phyloP scores from a whole-genome alignment of 2,329 filamentous ascomycete genomes.

The Rugonectria rugulosa region DNA sequence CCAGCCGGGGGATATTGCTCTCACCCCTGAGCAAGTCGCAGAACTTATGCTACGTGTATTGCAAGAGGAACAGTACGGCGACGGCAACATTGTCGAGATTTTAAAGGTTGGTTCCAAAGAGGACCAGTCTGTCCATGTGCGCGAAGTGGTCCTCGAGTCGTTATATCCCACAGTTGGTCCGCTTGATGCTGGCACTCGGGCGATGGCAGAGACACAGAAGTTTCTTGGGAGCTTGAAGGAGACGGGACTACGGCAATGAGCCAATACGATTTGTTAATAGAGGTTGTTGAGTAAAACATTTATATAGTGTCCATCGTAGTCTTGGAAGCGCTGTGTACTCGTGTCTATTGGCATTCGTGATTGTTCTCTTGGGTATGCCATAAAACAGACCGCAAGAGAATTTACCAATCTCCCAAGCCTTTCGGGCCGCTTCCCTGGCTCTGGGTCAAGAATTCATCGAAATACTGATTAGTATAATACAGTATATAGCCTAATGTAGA shows the following conservation, averaged over 20 bases:
- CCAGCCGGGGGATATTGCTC: not conserved
- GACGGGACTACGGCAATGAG: conserved; percentile 10
- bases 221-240: conserved; percentile 3
- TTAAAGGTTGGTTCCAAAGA: conserved; percentile 21
- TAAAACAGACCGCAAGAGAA: too few species aligned
- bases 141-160: conserved; percentile 3
- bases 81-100: conserved; percentile 25
- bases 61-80: conserved; percentile 19
- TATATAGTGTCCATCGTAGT: too few species aligned
- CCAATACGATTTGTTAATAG: too few species aligned
- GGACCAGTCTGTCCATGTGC: not conserved
- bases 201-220: conserved; percentile 8
- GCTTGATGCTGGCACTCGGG: not conserved
- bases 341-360: too few species aligned
- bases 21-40: conserved; percentile 10
- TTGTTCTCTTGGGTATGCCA: too few species aligned
- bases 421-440: too few species aligned
- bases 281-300: too few species aligned
- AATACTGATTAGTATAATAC: too few species aligned
- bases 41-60: conserved; percentile 8
- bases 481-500: too few species aligned
- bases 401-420: too few species aligned
- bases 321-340: too few species aligned
- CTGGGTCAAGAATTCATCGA: too few species aligned
- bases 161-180: not conserved